Conservation (phyloP, 345 rosid genomes). For the Moricandia moricandioides region DNA sequence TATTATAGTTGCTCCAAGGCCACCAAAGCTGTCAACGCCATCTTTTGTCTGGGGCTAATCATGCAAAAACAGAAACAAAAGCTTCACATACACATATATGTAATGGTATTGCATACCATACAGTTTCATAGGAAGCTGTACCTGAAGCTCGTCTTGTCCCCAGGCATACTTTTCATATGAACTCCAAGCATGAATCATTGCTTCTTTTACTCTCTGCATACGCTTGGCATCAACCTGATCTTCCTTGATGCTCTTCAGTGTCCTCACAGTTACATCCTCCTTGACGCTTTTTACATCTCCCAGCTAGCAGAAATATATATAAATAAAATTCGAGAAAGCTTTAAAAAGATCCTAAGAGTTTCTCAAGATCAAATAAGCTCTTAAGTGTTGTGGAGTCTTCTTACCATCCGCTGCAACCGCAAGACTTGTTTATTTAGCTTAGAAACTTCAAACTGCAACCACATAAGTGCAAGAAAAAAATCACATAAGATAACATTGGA, state of each 20-base stretch:
- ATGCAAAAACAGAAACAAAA: neutral
- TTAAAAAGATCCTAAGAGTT: neutral
- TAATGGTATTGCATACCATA: neutral
- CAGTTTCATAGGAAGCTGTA: slow-evolving; percentile 8
- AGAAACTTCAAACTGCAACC: slow-evolving; percentile 29
- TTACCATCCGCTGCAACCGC: slow-evolving; percentile 36
- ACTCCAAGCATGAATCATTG: slow-evolving; percentile 97
- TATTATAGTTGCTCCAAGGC: slow-evolving; percentile 88
- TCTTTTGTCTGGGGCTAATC: slow-evolving; percentile 79
- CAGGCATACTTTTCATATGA: slow-evolving; percentile 94
- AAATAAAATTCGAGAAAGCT: neutral
- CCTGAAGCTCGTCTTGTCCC: slow-evolving; percentile 99
- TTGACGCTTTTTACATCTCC: slow-evolving; percentile 44
- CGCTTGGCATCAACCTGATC: slow-evolving; percentile 61
- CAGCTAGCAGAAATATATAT: slow-evolving; percentile 39
- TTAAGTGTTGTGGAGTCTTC: neutral
- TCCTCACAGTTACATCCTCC: slow-evolving; percentile 30
- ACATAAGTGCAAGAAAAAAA: neutral
- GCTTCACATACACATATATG: neutral
- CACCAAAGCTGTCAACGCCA: slow-evolving; percentile 95
- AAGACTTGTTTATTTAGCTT: slow-evolving; percentile 30
- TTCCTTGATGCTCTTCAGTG: slow-evolving; percentile 38
- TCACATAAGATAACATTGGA: neutral
- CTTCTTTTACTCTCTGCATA: slow-evolving; percentile 86
- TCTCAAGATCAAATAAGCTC: neutral